Evolutionary conservation across 1,284 basidiomycete species (phyloP), one percentile per base, ranked within the genome.

Genomic region (Apiotrichum siamense): DNA sequence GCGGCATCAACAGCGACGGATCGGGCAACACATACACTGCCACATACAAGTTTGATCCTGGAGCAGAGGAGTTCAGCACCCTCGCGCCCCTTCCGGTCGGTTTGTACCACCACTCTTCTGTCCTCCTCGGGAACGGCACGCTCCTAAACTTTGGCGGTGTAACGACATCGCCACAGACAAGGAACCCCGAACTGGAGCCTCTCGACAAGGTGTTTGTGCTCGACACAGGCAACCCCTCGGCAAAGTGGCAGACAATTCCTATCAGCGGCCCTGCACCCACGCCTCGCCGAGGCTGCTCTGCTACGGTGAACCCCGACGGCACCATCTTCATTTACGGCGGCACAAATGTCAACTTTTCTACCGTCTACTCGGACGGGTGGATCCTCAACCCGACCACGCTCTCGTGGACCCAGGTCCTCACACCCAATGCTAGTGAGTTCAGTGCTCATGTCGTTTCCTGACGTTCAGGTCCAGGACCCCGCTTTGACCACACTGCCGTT

Each of bases 111-210:
- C 88, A 91, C 63, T 73, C 77, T 6, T 83, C 85, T 3, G 70
- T 86, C 43, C 76, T 86, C 3, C 76, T 89, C 2, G 65, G 78
- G 0, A 83, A 87, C 60, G 85, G 84, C 6, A 78, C 79, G 9
- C 69, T 91, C 23, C 62, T 90, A n/a, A 80, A 88, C 2, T 78
- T 91, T 49, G 88, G 88, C 17, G 88, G 88, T 2, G 83, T 81
- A 57, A 79, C 76, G 20, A 78, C 76, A 3, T 79, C 80, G 2
- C 67, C 73, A 4, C 25, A 44, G 0, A 63, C 63, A 1, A 59
- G 59, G 1, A 54, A 50, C 2, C 54, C 72, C 7, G 44, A 57
- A 1, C 74, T 87, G 13, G 56, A 83, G 1, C 76, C 83, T 0
- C 77, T 88, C 60, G 76, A 76, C 25, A 80, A 74, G 0, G 73